Conservation (phyloP, 805 yeast genomes). For the Candida parachauliodes region DNA sequence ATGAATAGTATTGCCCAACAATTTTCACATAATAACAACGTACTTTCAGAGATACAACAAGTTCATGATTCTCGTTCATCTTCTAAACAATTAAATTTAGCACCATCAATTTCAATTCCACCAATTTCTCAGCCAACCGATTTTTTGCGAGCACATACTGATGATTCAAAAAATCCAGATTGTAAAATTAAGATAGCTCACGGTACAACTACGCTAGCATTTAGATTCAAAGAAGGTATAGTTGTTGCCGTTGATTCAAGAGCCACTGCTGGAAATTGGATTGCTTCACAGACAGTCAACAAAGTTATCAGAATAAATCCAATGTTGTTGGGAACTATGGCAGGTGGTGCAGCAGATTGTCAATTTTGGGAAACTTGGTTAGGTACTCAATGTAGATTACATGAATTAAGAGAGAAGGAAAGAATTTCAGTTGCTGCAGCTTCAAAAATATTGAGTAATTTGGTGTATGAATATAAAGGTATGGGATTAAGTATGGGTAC, state of each 20-base stretch:
- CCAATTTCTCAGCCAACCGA: slow-evolving; percentile 88
- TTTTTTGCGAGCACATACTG: slow-evolving; percentile 96
- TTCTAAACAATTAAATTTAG: slow-evolving; percentile 28
- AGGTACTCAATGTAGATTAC: slow-evolving; percentile 92
- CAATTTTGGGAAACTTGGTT: slow-evolving; percentile 99
- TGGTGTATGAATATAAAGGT: slow-evolving; percentile 92
- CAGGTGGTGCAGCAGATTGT: slow-evolving; percentile 99
- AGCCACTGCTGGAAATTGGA: slow-evolving; percentile 97
- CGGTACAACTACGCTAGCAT: slow-evolving; percentile 98
- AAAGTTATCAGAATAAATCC: slow-evolving; percentile 97
- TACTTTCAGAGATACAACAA: slow-evolving; percentile 25
- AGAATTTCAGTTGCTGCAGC: slow-evolving; percentile 97
- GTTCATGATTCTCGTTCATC: slow-evolving; percentile 20
- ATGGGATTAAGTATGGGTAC: slow-evolving; percentile 99
- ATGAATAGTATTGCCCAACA: slow-evolving; percentile 41
- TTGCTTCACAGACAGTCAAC: slow-evolving; percentile 96
- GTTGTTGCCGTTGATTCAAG: slow-evolving; percentile 96
- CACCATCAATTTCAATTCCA: slow-evolving; percentile 70
- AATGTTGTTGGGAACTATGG: slow-evolving; percentile 93
- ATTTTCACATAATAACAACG: slow-evolving; percentile 28
- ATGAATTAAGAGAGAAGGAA: slow-evolving; percentile 91
- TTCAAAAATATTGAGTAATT: slow-evolving; percentile 83
- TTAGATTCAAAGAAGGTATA: slow-evolving; percentile 93
- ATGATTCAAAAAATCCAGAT: slow-evolving; percentile 87
- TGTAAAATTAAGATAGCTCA: slow-evolving; percentile 95